phyloP scores from a whole-genome alignment of 129 eudicot genomes.

The Tagetes erecta region DNA sequence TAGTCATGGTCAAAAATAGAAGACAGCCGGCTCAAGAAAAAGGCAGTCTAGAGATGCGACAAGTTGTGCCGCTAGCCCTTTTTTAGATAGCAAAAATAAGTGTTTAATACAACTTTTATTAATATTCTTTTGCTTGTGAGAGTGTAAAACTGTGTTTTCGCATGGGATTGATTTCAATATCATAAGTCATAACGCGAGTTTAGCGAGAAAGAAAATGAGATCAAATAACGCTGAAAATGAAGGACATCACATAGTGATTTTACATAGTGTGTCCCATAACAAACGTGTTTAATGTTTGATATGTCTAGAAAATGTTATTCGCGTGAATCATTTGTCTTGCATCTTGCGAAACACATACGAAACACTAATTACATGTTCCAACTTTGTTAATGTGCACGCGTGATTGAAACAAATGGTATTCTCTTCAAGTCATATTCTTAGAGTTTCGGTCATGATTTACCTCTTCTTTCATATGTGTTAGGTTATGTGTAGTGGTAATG shows the following conservation, averaged over 20 bases:
- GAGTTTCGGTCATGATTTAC: not conserved
- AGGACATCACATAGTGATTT: not conserved
- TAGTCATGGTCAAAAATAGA: too few relatives aligned
- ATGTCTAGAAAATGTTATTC: not conserved
- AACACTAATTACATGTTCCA: conserved; percentile 2
- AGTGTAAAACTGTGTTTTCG: too few relatives aligned
- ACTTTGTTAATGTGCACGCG: not conserved
- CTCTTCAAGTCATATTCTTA: not conserved
- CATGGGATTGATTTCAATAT: too few relatives aligned
- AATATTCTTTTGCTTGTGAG: too few relatives aligned
- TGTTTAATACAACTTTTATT: too few relatives aligned
- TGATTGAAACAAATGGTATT: not conserved
- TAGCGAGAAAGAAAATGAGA: not conserved
- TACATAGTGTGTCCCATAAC: not conserved
- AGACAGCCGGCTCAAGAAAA: too few relatives aligned
- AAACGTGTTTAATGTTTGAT: not conserved
- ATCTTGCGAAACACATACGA: not conserved
- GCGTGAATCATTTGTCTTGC: conserved; percentile 1
- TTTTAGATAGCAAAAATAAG: too few relatives aligned
- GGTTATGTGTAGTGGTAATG: too few relatives aligned
- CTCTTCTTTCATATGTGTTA: not conserved
- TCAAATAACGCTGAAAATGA: not conserved
- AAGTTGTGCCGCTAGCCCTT: too few relatives aligned
- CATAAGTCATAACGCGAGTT: not conserved
- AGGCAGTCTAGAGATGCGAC: too few relatives aligned